Evolutionary conservation across 495 filamentous ascomycete species (phyloP).

Genomic region (Xylaria longipes): DNA sequence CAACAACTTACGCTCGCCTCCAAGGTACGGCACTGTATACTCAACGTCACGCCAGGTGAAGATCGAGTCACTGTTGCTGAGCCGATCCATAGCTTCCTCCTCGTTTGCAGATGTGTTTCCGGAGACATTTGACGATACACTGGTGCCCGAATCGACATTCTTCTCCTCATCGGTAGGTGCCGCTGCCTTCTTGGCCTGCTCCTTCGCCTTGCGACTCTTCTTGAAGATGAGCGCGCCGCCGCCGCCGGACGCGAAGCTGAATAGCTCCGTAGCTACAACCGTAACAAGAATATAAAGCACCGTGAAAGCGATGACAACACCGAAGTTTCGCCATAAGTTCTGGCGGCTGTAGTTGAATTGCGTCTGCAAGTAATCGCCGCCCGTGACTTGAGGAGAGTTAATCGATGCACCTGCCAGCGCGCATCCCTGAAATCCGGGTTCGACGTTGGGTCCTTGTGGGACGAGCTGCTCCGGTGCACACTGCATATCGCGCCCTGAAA

Average conservation of each 20-base stretch:
- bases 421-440: constrained; percentile 65
- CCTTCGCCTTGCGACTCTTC: constrained; percentile 64
- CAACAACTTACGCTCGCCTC: constrained; percentile 70
- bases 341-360: constrained; percentile 65
- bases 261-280: constrained; percentile 52
- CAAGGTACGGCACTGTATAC: constrained; percentile 74
- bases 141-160: constrained; percentile 29
- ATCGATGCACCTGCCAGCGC: constrained; percentile 62
- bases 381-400: constrained; percentile 54
- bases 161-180: constrained; percentile 57
- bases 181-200: constrained; percentile 51
- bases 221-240: constrained; percentile 73
- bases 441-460: constrained; percentile 57
- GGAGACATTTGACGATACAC: constrained; percentile 30
- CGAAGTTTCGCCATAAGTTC: constrained; percentile 84
- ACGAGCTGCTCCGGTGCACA: constrained; percentile 65
- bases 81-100: constrained; percentile 60
- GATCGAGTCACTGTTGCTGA: constrained; percentile 67
- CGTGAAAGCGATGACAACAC: constrained; percentile 72
- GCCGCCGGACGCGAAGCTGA: constrained; percentile 51
- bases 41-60: constrained; percentile 80
- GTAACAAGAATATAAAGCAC: constrained; percentile 74
- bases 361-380: constrained; percentile 63
- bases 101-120: constrained; percentile 39
- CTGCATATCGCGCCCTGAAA: constrained; percentile 49